A percentile compares a stretch with the other conserved stretches of the same genome.
Evolutionary conservation across 2,329 filamentous ascomycete genomes (phyloP).

Genomic region (Stromatinia cepivora): DNA sequence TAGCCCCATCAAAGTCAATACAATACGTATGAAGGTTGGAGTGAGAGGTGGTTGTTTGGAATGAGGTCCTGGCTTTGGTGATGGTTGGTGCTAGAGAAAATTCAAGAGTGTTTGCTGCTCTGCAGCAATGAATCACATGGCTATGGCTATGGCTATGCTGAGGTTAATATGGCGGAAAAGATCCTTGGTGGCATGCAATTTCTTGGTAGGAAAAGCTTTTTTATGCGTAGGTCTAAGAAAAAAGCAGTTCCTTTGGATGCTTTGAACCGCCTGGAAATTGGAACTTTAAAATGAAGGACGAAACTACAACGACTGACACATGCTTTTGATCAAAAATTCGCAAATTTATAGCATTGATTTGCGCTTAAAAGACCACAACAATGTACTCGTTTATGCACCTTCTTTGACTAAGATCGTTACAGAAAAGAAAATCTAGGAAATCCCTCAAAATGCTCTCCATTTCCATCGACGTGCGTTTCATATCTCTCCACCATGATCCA

Average conservation of each 20-base stretch:
- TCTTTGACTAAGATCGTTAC: background rate
- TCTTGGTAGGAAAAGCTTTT: no score
- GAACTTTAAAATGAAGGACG: background rate
- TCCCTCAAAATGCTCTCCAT: background rate
- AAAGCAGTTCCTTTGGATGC: background rate
- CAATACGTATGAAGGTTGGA: background rate
- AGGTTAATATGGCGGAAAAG: background rate
- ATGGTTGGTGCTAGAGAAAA: background rate
- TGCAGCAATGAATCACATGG: background rate
- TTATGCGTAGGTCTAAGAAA: background rate
- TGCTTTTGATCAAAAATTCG: background rate
- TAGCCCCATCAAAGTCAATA: background rate
- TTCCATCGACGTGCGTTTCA: background rate
- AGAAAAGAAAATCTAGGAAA: no score
- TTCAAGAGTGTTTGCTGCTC: fast-evolving
- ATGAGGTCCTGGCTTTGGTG: background rate
- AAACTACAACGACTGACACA: no score
- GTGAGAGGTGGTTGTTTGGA: background rate
- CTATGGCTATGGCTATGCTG: background rate
- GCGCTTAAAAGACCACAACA: background rate
- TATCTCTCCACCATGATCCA: background rate
- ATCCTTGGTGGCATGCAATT: background rate
- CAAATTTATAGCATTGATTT: background rate
- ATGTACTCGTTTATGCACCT: fast-evolving
- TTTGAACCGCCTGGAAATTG: background rate